A percentile compares a stretch with the other conserved stretches of the same genome.
These are phyloP conservation scores for Salicornia ramosissima DNA, from an alignment of 148 eudicot species.

Conservation along the genomic window DNA sequence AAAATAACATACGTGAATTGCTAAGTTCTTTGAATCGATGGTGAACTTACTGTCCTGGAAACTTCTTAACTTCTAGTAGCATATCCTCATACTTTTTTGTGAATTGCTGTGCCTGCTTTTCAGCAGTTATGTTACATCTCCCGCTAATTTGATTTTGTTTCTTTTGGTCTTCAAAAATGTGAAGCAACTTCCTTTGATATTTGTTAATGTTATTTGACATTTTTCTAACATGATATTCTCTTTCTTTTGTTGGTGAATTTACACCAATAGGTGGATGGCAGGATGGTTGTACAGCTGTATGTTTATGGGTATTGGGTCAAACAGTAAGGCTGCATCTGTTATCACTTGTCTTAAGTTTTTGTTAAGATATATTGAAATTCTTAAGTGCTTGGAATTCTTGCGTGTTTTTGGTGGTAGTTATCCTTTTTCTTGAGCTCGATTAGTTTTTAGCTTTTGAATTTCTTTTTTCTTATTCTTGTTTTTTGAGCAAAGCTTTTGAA, in stretches of 20 bases:
- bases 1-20: no score
- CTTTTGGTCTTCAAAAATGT: background rate
- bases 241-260: background rate
- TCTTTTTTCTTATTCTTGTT: no score
- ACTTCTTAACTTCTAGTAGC: background rate
- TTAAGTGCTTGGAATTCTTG: background rate
- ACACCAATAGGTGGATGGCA: slow-evolving; percentile 65
- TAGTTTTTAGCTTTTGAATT: background rate
- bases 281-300: slow-evolving; percentile 93
- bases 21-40: no score
- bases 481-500: no score
- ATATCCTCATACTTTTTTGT: no score
- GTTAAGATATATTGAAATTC: background rate
- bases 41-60: background rate
- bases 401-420: background rate
- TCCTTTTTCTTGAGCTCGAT: background rate
- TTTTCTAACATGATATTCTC: background rate
- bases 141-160: background rate
- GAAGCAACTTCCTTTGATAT: background rate
- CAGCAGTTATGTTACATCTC: background rate
- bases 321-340: slow-evolving; percentile 46
- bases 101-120: background rate
- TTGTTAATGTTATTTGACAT: slow-evolving; percentile 4
- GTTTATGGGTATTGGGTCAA: slow-evolving; percentile 68
- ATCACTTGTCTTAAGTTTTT: background rate